These are phyloP conservation scores for Sporothrix pallida DNA, from an alignment of 2,329 filamentous ascomycete genomes.

Conservation along the genomic window DNA sequence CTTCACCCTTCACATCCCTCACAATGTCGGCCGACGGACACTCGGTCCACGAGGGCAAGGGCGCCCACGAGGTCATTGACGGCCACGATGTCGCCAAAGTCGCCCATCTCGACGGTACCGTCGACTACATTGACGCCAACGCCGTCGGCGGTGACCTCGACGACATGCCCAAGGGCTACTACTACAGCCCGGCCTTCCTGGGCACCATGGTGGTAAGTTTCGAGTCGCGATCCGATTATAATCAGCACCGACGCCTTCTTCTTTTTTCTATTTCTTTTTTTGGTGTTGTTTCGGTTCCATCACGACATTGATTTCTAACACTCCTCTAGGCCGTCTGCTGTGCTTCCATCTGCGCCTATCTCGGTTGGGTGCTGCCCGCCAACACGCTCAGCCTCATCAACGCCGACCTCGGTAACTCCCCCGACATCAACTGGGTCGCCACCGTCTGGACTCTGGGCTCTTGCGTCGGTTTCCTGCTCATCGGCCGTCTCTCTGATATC, in stretches of 20 bases:
- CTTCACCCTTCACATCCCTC: not conserved
- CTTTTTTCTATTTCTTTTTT: too few relatives aligned
- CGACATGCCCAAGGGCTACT: slow-evolving; percentile 51
- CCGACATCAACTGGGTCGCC: slow-evolving; percentile 45
- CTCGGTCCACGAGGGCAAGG: slow-evolving; percentile 30
- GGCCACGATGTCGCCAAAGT: slow-evolving; percentile 43
- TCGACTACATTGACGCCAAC: slow-evolving; percentile 51
- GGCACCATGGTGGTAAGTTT: slow-evolving; percentile 45
- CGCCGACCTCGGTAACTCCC: slow-evolving; percentile 44
- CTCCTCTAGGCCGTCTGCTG: slow-evolving; percentile 43
- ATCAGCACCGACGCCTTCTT: not conserved
- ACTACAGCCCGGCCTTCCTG: slow-evolving; percentile 49
- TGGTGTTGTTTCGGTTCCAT: not conserved
- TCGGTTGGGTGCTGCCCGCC: slow-evolving; percentile 47
- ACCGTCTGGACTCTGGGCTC: slow-evolving; percentile 49
- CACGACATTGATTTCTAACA: not conserved
- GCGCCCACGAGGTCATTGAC: slow-evolving; percentile 26
- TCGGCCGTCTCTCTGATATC: slow-evolving; percentile 52
- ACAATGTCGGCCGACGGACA: slow-evolving; percentile 34
- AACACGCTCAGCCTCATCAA: slow-evolving; percentile 48
- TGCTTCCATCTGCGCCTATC: slow-evolving; percentile 45
- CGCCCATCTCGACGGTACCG: slow-evolving; percentile 49
- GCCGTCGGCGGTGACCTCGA: slow-evolving; percentile 51
- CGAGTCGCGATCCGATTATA: not conserved
- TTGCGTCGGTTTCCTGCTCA: slow-evolving; percentile 50